Evolutionary conservation across 345 rosid genomes (phyloP), one percentile per base, ranked within the genome.

Genomic region (Sonneratia caseolaris): DNA sequence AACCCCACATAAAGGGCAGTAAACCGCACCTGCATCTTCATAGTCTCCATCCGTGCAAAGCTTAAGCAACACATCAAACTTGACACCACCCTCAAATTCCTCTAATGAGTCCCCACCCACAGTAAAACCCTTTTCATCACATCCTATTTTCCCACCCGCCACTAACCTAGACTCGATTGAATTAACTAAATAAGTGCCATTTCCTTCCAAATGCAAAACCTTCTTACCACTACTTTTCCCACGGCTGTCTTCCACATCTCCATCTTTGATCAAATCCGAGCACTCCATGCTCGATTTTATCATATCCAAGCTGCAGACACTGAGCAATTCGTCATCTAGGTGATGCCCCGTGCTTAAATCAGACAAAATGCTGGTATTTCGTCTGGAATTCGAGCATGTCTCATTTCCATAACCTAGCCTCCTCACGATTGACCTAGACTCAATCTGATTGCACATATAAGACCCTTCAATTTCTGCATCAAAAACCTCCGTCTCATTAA

Each of bases 1-100:
- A 70, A 70, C 62, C 43, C 88, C 86, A 73, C 98, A 94, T 42
- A 94, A 68, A 36, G 97, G 98, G 38, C 98, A 94, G 16, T 73
- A 79, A 81, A 90, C 78, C 67, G 62, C 24, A 72, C 68, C 75
- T 0, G 24, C 78, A 72, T 70, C 82, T 8, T 15, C 67, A 37
- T 43, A 59, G 16, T 76, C 81, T 27, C 35, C 81, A 37, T 82
- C 91, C 13, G 67, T 37, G 37, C 94, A 91, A 38, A 89, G 80
- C 84, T 78, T 85, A 16, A 91, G 79, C 75, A 93, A 79, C 45
- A 73, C 78, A 75, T 86, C 96, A 55, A 88, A 82, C 81, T 83
- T 86, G 37, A 68, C 66, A 37, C 75, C 75, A 16, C 74, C 83
- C 73, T 86, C 94, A 24, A 79, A 79, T 62, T 72, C 82, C 64